phyloP scores from a whole-genome alignment of 257 asterid species.

The Ophiorrhiza pumila region DNA sequence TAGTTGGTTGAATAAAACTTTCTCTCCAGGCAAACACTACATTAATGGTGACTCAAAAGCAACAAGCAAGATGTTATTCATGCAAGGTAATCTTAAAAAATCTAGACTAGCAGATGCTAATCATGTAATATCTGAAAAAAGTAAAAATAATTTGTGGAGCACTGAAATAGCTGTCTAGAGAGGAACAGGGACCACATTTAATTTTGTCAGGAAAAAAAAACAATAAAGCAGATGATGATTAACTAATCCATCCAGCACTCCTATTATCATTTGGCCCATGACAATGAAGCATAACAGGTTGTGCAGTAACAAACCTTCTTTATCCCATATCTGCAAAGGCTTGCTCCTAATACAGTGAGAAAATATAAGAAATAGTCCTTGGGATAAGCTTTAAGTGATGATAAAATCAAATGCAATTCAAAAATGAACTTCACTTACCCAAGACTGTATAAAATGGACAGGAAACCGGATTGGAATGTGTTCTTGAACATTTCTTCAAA shows the following conservation, averaged over 20 bases:
- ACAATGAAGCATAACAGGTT: background rate
- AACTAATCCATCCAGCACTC: background rate
- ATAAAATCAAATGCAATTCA: background rate
- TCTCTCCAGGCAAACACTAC: background rate
- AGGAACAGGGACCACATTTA: background rate
- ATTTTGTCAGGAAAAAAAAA: background rate
- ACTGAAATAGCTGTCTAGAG: background rate
- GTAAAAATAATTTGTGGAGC: background rate
- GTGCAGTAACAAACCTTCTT: slow-evolving; percentile 53
- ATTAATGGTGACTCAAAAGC: background rate
- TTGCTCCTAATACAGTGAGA: slow-evolving; percentile 62
- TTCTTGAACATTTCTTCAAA: slow-evolving; percentile 69
- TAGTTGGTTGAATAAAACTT: background rate
- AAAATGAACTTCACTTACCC: slow-evolving; percentile 45
- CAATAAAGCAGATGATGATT: background rate
- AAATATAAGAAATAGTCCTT: background rate
- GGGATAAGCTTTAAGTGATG: background rate
- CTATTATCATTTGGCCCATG: background rate
- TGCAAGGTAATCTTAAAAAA: background rate
- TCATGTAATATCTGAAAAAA: background rate
- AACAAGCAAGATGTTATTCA: background rate
- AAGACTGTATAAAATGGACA: slow-evolving; percentile 89
- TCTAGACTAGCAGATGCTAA: background rate
- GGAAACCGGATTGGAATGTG: slow-evolving; percentile 93
- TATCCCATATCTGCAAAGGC: slow-evolving; percentile 98